A percentile compares a stretch with the other conserved stretches of the same genome.
Evolutionary conservation across 1,284 basidiomycete genomes (phyloP).

Genomic region (Trametes sp.): DNA sequence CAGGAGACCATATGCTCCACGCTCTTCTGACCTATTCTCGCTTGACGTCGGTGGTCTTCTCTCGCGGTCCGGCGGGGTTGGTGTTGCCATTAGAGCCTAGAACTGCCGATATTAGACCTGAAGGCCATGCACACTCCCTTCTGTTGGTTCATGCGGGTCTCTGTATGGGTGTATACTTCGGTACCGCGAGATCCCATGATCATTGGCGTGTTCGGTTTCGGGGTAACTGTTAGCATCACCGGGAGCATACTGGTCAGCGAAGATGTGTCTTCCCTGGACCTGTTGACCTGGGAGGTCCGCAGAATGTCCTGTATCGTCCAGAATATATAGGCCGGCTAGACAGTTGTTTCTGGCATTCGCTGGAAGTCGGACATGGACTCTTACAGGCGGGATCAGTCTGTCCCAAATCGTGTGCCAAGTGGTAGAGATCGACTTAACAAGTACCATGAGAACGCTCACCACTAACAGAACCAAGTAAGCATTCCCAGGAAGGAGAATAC

Average conservation of each 20-base stretch:
- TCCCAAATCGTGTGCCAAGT: no score
- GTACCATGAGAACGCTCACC: no score
- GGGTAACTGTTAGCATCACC: not conserved
- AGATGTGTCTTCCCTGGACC: not conserved
- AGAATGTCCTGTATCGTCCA: no score
- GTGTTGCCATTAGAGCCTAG: not conserved
- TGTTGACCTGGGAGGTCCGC: not conserved
- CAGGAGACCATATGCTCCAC: constrained; percentile 3
- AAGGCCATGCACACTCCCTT: no score
- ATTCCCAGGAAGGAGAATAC: no score
- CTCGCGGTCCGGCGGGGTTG: constrained; percentile 8
- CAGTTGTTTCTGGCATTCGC: no score
- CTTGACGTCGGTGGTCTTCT: not conserved
- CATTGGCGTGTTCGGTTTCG: not conserved
- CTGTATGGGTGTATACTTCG: not conserved
- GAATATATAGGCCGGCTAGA: no score
- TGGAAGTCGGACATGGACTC: no score
- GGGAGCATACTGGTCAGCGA: not conserved
- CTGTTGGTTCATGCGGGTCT: not conserved
- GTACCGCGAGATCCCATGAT: constrained; percentile 3
- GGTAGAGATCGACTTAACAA: no score
- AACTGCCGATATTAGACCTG: constrained; percentile 4
- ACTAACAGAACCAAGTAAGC: no score
- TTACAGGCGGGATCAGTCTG: no score
- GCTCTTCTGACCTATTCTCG: constrained; percentile 8